Evolutionary conservation across 495 filamentous ascomycete species (phyloP).

Genomic region (Xylaria bambusicola): DNA sequence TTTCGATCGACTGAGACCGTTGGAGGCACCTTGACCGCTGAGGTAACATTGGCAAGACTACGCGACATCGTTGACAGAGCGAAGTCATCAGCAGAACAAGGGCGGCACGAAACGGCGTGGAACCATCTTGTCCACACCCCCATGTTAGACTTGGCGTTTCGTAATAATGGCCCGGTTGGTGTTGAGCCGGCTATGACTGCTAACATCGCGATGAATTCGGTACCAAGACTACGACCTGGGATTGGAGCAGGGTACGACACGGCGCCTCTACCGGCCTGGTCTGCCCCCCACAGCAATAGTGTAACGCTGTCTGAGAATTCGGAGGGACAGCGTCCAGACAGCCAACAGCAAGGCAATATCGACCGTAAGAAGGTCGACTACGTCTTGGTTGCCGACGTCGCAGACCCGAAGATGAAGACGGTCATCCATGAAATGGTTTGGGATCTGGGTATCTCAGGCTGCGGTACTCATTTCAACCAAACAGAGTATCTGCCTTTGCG

Average conservation of each 20-base stretch:
- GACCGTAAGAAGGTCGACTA: conserved; percentile 6
- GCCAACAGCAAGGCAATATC: neutral
- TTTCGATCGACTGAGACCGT: neutral
- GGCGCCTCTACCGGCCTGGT: neutral
- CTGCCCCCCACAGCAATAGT: neutral
- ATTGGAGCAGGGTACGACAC: neutral
- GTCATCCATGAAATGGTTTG: neutral
- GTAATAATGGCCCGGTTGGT: neutral
- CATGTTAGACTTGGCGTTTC: neutral
- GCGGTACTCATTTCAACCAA: neutral
- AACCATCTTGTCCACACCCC: neutral
- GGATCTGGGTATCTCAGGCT: neutral
- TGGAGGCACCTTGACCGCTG: neutral
- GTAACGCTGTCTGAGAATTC: neutral
- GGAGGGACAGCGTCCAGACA: too few relatives aligned
- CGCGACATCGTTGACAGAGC: neutral
- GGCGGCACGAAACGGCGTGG: neutral
- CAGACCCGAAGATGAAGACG: neutral
- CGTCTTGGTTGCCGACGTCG: neutral
- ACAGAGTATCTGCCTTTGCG: neutral
- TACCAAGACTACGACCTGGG: neutral
- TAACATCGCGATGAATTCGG: neutral
- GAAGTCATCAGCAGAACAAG: neutral
- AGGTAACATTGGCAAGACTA: neutral
- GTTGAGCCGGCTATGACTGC: conserved; percentile 1